phyloP scores from a whole-genome alignment of 768 basidiomycete genomes.

The Russula sp. region DNA sequence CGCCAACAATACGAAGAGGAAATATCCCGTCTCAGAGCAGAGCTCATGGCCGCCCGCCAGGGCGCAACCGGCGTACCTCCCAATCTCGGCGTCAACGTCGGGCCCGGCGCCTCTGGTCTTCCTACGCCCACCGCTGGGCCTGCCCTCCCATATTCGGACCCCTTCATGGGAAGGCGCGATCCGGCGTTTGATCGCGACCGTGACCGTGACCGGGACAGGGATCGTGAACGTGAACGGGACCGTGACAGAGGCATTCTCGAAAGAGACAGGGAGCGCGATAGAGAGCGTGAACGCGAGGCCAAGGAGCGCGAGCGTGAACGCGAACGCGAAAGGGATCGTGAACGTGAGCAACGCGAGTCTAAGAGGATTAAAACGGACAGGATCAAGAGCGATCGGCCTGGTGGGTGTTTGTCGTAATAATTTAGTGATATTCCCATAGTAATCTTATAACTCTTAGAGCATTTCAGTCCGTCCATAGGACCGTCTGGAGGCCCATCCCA shows the following conservation, averaged over 20 bases:
- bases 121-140: conserved; percentile 27
- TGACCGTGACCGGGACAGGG: conserved; percentile 29
- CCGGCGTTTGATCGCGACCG: conserved; percentile 31
- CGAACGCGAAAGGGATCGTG: conserved; percentile 25
- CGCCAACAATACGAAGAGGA: conserved; percentile 86
- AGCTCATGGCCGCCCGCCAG: conserved; percentile 50
- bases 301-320: conserved; percentile 31
- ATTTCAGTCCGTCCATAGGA: conserved; percentile 23
- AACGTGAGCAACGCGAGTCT: conserved; percentile 23
- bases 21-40: conserved; percentile 60
- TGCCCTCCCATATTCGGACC: conserved; percentile 26
- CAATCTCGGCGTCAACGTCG: conserved; percentile 24
- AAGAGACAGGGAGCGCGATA: conserved; percentile 36
- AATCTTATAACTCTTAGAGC: conserved; percentile 15
- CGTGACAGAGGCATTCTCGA: conserved; percentile 32
- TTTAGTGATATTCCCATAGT: conserved; percentile 9
- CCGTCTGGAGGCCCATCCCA: conserved; percentile 17
- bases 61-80: conserved; percentile 30
- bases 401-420: conserved; percentile 9
- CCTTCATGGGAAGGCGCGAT: conserved; percentile 22
- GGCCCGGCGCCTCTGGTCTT: conserved; percentile 24
- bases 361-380: conserved; percentile 24
- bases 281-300: conserved; percentile 28
- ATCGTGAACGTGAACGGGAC: conserved; percentile 33
- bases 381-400: conserved; percentile 25